Evolutionary conservation across 2,329 filamentous ascomycete species (phyloP), one percentile per base, ranked within the genome.

Genomic region (Ceratocystis lukuohia): DNA sequence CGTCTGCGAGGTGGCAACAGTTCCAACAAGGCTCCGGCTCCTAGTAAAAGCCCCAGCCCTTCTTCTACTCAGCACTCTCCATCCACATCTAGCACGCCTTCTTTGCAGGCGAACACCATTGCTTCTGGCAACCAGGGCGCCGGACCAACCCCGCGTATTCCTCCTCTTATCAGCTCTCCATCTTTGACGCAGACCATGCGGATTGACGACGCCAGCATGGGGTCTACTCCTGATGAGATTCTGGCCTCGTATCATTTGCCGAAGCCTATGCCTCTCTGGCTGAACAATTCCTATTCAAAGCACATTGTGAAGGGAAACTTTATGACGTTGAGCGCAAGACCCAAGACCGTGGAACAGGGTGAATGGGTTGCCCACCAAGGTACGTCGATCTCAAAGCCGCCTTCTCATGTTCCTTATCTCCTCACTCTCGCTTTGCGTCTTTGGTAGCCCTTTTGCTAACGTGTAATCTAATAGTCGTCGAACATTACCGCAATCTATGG

Each of bases 241-340:
- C 79, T 86, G 70, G 78, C 78, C 70, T 78, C 79, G 12, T 86
- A 86, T 72, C 84, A 87, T 71, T 79, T 89, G 68, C 87, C 87
- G 68, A 81, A 84, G 50, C 83, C 84, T 41, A 78, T 85, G 68
- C 89, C 89, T 17, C 78, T 89, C 69, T 91, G 89, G 85, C 84
- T 91, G 72, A 87, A 89, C 72, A 82, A 87, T 66, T 78, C 84
- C 69, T 88, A 89, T 74, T 87, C 88, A 65, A 89, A 88, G 74
- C 86, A 96, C 73, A 96, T 96, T 70, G 92, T 96, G 73, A 96
- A 93, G 79, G 93, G 93, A 68, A 97, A 96, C 78, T 96, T 97
- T 74, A 91, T 96, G 87, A 96, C 93, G 10, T 78, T 97, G 68
- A 95, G 92, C 72, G 91, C 91, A 62, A 88, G 92, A 73, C 93